Evolutionary conservation across 2,329 filamentous ascomycete genomes (phyloP), one percentile per base, ranked within the genome.

Genomic region (Aureobasidium sp.): DNA sequence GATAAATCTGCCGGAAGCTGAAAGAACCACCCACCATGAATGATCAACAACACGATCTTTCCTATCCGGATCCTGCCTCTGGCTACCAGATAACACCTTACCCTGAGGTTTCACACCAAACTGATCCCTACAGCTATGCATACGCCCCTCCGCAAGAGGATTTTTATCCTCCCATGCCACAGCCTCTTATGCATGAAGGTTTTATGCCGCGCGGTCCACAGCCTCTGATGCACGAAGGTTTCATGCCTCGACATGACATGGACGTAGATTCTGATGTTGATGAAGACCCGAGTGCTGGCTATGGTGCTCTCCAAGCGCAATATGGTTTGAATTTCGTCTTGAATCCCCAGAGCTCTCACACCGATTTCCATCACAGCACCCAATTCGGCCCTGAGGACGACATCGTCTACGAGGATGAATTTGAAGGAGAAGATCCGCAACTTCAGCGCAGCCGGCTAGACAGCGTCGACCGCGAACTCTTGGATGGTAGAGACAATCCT

Each of bases 181-280:
- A 51, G 15, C 64, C 58, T 36, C 53, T 73, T 11, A 69, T 76
- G 29, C 72, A 75, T 59, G 74, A 76, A 64, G 75, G 74, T 6
- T 76, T 73, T 55, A 74, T 76, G 53, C 73, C 74, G 41, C 71
- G 70, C 14, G 70, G 71, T 20, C 60, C 60, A 34, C 60, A 51
- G 9, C 65, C 58, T 20, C 29, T 73, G n/a, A 69, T 76, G 29
- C 72, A 75, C 55, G 74, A 76, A 63, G 75, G 74, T 6, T 76
- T 73, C 49, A 73, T 76, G 58, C 73, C 74, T 36, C 70, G 70
- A 17, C 71, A 72, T n/a, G 70, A 67, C 39, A 66, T 68, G 44
- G 70, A 67, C 29, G 66, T 68, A 29, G 70, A 73, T 47, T 68
- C 74, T 14, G 73, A 75, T 56, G 69, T 70, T 44, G 69, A 71